Conservation (phyloP, 2,329 filamentous ascomycete genomes). For the Periglandula ipomoeae region DNA sequence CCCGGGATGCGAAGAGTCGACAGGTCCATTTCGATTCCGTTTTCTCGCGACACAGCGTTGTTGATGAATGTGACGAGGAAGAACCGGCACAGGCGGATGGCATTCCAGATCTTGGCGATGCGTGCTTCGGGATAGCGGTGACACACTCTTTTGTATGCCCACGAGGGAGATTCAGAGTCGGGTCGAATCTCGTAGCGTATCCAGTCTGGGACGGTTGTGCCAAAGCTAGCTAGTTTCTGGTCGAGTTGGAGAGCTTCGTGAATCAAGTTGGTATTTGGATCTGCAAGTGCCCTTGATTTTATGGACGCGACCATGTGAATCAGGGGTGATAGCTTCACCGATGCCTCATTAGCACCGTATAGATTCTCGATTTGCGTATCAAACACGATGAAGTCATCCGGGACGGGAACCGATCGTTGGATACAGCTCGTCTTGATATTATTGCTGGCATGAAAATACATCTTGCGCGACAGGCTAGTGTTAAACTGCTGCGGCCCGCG, state of each 20-base stretch:
- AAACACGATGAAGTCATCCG: constrained; percentile 12
- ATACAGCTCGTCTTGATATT: constrained; percentile 19
- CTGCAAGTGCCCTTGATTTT: constrained; percentile 5
- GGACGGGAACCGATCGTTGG: constrained; percentile 14
- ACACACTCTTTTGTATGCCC: constrained; percentile 11
- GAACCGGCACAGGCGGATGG: constrained; percentile 16
- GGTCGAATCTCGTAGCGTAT: constrained; percentile 6
- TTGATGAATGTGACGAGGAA: constrained; percentile 14
- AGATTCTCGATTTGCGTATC: constrained; percentile 8
- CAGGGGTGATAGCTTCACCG: too few relatives aligned
- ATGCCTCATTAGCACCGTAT: too few relatives aligned
- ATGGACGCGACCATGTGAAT: too few relatives aligned
- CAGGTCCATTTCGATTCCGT: not conserved
- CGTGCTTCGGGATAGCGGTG: constrained; percentile 13
- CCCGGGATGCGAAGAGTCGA: not conserved
- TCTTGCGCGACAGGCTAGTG: constrained; percentile 12
- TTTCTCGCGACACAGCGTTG: constrained; percentile 1
- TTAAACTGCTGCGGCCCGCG: constrained; percentile 15
- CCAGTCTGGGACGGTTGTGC: not conserved
- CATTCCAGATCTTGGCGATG: constrained; percentile 17
- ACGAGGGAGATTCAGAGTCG: constrained; percentile 1
- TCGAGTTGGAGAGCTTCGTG: constrained; percentile 15
- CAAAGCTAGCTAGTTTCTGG: constrained; percentile 7
- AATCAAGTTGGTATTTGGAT: constrained; percentile 6
- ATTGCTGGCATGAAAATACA: constrained; percentile 17